Evolutionary conservation across 2,329 filamentous ascomycete species (phyloP), one percentile per base, ranked within the genome.

Genomic region (Ophiostoma triangulosporum): DNA sequence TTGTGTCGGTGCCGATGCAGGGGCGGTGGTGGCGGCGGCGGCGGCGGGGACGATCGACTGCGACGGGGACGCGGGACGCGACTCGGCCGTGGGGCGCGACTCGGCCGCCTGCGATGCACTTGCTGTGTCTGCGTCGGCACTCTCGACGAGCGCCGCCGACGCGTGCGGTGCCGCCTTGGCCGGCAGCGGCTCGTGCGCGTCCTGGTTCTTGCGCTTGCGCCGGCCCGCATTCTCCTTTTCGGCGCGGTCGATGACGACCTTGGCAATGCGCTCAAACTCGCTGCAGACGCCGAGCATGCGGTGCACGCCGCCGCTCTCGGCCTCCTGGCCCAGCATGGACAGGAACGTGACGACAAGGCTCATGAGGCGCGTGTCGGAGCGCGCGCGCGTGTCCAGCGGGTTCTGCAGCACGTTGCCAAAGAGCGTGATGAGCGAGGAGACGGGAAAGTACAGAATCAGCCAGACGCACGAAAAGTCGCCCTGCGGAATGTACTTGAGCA

Each of bases 361-460:
- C 89, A 98, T 96, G 20, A 97, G 70, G 59, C 86, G 85, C 15
- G 93, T 81, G 65, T 98, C 93, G 1, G 89, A 89, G 53, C 88
- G 83, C 40, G 91, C 91, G 46, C 89, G 79, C 1, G 86, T 81
- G 63, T 98, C 93, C 55, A 91, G 80, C 0, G 93, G 93, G 61
- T 97, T 97, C 65, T 98, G 93, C 1, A 98, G 70, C 48, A 97
- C 94, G 63, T 97, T 96, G 56, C 91, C 90, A 63, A 98, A 98
- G 2, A 98, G 72, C 0, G 93, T 97, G 45, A 98, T 89, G 4
- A 97, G 77, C 1, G 93, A 87, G 0, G 93, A 95, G 8, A 98
- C 90, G 0, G 93, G 93, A 69, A 95, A 98, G 68, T 98, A 98
- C 11, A 97, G 73, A 60, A 96, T 88, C 64, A 98, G 77, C 88